Evolutionary conservation across 768 basidiomycete genomes (phyloP).

Genomic region (Megacollybia marginata): DNA sequence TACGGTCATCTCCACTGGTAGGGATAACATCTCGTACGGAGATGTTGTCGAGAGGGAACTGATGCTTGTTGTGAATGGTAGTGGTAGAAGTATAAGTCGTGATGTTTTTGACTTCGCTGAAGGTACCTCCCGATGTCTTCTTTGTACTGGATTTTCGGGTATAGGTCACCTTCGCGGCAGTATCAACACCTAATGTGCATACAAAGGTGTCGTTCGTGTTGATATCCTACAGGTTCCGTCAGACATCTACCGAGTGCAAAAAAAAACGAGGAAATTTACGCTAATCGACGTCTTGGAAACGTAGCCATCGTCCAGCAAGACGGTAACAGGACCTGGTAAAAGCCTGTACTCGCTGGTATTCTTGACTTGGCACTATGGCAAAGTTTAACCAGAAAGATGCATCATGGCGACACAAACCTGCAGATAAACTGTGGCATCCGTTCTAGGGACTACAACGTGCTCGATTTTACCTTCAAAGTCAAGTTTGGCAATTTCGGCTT

Average conservation of each 20-base stretch:
- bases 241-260: not conserved
- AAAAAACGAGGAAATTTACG: conserved; percentile 18
- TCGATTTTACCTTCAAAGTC: conserved; percentile 37
- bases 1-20: conserved; percentile 30
- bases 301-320: conserved; percentile 51
- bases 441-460: conserved; percentile 43
- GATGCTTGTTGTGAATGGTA: conserved; percentile 40
- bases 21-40: conserved; percentile 42
- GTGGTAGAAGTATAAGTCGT: conserved; percentile 40
- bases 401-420: conserved; percentile 24
- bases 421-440: conserved; percentile 41
- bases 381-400: not conserved
- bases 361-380: conserved; percentile 37
- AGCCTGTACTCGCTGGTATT: conserved; percentile 53
- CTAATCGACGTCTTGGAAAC: conserved; percentile 45
- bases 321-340: conserved; percentile 44
- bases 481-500: conserved; percentile 43
- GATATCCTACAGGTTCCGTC: conserved; percentile 28
- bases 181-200: conserved; percentile 46
- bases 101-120: conserved; percentile 34
- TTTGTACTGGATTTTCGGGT: conserved; percentile 28
- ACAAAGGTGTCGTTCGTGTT: conserved; percentile 42
- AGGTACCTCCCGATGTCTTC: conserved; percentile 30
- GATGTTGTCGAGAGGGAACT: conserved; percentile 34
- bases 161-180: conserved; percentile 38